Base-by-base conservation (phyloP, 305 asterid genomes). In the Fraxinus paxiana region DNA sequence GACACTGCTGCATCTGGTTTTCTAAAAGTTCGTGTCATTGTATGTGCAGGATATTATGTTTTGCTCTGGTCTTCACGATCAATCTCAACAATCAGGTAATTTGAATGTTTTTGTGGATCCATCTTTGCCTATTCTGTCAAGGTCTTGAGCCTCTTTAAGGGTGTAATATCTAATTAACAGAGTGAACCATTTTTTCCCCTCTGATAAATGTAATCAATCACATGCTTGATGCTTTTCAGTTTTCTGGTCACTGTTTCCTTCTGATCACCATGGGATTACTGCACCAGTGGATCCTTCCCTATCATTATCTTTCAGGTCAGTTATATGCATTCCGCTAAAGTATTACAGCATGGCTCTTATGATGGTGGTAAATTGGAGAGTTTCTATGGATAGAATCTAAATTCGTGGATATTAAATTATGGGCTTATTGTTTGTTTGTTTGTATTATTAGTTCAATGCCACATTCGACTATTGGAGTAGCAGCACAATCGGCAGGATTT, bases 191-290 rank as follows among this genome's bases (percentile, higher is more conserved):
- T 54, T 17, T 56, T 6, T 15, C 12, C 22, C 15, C 38, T 59
- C 48, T 46, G 5, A 65, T 30, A 81, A 72, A 30, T 35, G 65
- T 24, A 38, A 38, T 38, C 46, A 79, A 61, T 20, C 69, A 34
- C 56, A 22, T 51, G 30, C 63, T 54, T 34, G 71, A 77, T 74
- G 15, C 51, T 73, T 87, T 87, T 75, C 97, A 95, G 99, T 91
- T 82, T 90, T 95, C 82, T 93, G 98, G 98, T 91, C 97, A 26
- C 90, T 95, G 56, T 88, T 93, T 86, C 97, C 97, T 74, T 75
- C 91, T 37, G 90, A 94, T 83, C 92, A 87, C 83, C 86, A 86
- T 54, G 90, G 84, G 59, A 86, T 86, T 35, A 84, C 93, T 79
- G 80, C 97, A 71, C 88, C 97, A 2, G 88, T 88, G 81, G 97